These are phyloP conservation scores for Tulasnella sp. DNA, from an alignment of 768 basidiomycete genomes.

Conservation along the genomic window DNA sequence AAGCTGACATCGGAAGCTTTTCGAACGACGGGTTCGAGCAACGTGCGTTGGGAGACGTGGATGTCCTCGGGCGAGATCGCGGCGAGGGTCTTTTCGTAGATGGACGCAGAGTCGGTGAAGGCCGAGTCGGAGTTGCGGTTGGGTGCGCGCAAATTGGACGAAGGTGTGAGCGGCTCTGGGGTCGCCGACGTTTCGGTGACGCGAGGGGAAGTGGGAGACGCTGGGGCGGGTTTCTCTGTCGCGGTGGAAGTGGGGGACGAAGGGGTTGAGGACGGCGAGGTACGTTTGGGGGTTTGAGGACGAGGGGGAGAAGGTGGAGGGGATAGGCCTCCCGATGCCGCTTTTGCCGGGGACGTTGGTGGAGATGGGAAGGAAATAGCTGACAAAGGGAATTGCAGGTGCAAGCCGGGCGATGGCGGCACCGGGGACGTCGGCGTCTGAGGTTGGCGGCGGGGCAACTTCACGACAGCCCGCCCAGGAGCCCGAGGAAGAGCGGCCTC, in stretches of 20 bases:
- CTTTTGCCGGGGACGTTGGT: neutral
- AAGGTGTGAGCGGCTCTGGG: neutral
- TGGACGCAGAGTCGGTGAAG: neutral
- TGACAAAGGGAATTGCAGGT: neutral
- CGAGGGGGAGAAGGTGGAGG: neutral
- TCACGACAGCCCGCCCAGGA: neutral
- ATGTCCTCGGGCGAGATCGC: constrained; percentile 1
- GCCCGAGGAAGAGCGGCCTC: neutral
- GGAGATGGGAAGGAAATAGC: neutral
- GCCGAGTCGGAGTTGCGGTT: neutral
- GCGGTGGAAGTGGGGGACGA: neutral
- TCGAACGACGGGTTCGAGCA: constrained; percentile 12
- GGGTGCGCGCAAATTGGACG: neutral
- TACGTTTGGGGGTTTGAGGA: neutral
- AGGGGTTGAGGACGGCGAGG: neutral
- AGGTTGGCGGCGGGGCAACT: neutral
- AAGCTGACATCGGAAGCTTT: neutral
- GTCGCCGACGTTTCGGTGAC: neutral
- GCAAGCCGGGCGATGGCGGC: neutral
- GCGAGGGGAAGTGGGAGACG: neutral
- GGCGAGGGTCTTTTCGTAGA: constrained; percentile 1
- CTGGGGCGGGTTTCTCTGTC: neutral
- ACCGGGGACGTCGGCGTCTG: neutral
- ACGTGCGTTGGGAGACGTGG: neutral
- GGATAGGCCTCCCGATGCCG: neutral